Evolutionary conservation across 495 filamentous ascomycete species (phyloP), one percentile per base, ranked within the genome.

Genomic region (Aspergillus incahuasiensis): DNA sequence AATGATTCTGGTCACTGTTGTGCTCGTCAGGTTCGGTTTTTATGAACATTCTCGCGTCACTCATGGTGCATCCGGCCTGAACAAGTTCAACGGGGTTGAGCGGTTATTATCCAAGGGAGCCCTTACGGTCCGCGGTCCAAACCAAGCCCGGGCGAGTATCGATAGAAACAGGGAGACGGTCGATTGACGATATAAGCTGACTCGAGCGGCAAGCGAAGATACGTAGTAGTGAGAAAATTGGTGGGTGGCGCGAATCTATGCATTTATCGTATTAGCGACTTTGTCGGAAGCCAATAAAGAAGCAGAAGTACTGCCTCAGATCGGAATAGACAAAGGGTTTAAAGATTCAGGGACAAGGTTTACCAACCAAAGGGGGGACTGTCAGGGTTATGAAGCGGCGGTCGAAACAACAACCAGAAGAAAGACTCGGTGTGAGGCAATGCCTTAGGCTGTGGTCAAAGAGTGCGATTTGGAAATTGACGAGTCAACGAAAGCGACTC

Each of bases 21-120:
- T 80, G 78, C 59, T 90, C 85, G 71, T 88, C 80, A 52, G 85
- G 82, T 72, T 92, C 88, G 71, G 85, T 79, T 71, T 91, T 91
- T 70, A 91, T 90, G 69, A 81, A 90, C 50, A 87, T 82, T 65
- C 79, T 79, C 56, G 71, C 65, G 66, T 72, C 71, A 39, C 67
- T 65, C 73, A 76, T 73, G 40, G 58, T 59, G 58, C 42, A 59
- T 55, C 49, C 54, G 58, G 51, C 40, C 30, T 35, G 46, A 57
- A 48, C 55, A 57, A 55, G 55, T 35, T 55, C 40, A 49, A 49
- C 43, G 16, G 13, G 50, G 47, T 48, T 55, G 54, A 52, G 28
- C 18, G 28, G 12, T 50, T 35, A 9, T 50, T 53, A 15, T 53
- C 50, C 49, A 58, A 56, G 56, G 56, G 59, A 48, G 55, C 46